A percentile compares a stretch with the other conserved stretches of the same genome.
Conservation (phyloP, 345 rosid species). For the Chamaenerion angustifolium region DNA sequence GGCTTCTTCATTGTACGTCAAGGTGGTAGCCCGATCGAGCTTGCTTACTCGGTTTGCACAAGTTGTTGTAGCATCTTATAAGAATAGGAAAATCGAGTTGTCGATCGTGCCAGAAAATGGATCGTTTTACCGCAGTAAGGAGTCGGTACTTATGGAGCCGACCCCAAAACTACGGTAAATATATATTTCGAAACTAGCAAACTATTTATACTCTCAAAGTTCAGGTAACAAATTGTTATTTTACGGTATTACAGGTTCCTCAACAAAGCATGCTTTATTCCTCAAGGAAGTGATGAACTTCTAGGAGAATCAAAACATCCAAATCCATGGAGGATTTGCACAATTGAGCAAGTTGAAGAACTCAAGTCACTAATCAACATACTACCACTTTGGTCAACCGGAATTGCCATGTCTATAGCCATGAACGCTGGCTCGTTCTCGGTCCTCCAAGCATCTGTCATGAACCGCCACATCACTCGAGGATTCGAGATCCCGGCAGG, state of each 20-base stretch:
- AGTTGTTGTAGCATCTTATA: constrained; percentile 11
- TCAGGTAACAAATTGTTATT: too few species aligned
- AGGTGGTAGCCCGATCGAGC: constrained; percentile 6
- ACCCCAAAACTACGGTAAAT: constrained; percentile 30
- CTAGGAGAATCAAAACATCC: constrained; percentile 36
- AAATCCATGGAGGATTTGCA: constrained; percentile 65
- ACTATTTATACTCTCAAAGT: too few species aligned
- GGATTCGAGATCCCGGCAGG: constrained; percentile 65
- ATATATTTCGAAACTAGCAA: too few species aligned
- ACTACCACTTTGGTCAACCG: constrained; percentile 64
- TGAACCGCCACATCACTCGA: constrained; percentile 50
- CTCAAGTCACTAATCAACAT: constrained; percentile 53
- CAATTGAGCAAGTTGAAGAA: constrained; percentile 68
- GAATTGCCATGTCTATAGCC: constrained; percentile 46
- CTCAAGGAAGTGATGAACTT: constrained; percentile 22
- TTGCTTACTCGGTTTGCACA: constrained; percentile 18
- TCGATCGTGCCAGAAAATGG: neutral
- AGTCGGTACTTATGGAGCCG: neutral
- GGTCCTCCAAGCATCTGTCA: constrained; percentile 49
- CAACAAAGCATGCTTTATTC: constrained; percentile 59
- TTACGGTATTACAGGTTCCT: constrained; percentile 45
- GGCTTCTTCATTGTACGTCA: constrained; percentile 15
- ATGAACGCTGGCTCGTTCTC: constrained; percentile 41
- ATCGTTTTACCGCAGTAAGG: constrained; percentile 1
- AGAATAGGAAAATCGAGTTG: constrained; percentile 1